A percentile compares a stretch with the other conserved stretches of the same genome.
Evolutionary conservation across 441 rosid genomes (phyloP).

Genomic region (Euphorbia corollata): DNA sequence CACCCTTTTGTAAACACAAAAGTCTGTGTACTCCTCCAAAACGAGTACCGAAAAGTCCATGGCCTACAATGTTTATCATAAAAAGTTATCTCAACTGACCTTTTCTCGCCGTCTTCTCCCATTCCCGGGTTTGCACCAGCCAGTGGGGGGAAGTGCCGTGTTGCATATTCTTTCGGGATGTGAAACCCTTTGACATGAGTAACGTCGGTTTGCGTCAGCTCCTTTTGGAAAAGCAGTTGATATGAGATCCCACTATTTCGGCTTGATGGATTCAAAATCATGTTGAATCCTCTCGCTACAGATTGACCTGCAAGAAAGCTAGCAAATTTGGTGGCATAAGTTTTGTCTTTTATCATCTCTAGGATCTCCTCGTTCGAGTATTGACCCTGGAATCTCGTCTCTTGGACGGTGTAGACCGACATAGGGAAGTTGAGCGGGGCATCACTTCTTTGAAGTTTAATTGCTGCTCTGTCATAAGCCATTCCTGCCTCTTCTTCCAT

Average conservation of each 20-base stretch:
- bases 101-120: conserved; percentile 4
- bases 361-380: conserved; percentile 17
- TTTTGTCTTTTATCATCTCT: conserved; percentile 19
- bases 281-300: not conserved
- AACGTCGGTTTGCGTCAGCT: conserved; percentile 22
- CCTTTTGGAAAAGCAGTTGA: conserved; percentile 18
- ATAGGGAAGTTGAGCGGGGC: conserved; percentile 20
- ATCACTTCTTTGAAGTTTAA: conserved; percentile 29
- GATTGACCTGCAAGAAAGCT: conserved; percentile 13
- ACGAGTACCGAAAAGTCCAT: conserved; percentile 30
- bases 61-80: conserved; percentile 21
- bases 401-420: conserved; percentile 14
- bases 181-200: conserved; percentile 16
- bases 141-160: conserved; percentile 19
- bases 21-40: conserved; percentile 24
- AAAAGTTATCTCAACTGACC: conserved; percentile 18
- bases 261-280: not conserved
- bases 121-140: not conserved
- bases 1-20: conserved; percentile 26
- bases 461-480: conserved; percentile 34
- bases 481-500: conserved; percentile 27
- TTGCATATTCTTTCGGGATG: conserved; percentile 25
- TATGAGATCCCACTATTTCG: conserved; percentile 1
- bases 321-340: conserved; percentile 9
- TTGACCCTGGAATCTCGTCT: conserved; percentile 20